Conservation (phyloP, 2,329 filamentous ascomycete genomes). For the Cladosporium oxysporum region DNA sequence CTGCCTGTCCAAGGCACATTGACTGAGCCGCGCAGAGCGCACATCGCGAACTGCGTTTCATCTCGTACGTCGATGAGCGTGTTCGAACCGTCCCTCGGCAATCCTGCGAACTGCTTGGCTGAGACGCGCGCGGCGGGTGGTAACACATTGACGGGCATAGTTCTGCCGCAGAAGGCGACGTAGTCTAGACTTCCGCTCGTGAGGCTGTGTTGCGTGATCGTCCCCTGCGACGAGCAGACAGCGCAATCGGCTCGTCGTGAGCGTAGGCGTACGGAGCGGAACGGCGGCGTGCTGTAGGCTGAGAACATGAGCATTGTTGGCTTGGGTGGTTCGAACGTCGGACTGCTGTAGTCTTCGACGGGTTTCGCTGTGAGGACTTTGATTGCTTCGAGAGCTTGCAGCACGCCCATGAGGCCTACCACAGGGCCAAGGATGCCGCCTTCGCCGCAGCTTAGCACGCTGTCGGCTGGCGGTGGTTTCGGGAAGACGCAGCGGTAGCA, state of each 20-base stretch:
- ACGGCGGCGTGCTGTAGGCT: constrained; percentile 56
- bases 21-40: constrained; percentile 71
- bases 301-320: constrained; percentile 57
- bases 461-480: constrained; percentile 78
- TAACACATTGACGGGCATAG: constrained; percentile 57
- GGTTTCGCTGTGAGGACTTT: constrained; percentile 67
- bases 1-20: constrained; percentile 70
- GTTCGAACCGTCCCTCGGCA: constrained; percentile 29
- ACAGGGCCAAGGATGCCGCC: constrained; percentile 91
- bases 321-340: constrained; percentile 28
- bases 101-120: constrained; percentile 58
- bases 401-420: constrained; percentile 87
- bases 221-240: constrained; percentile 68
- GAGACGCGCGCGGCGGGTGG: constrained; percentile 67
- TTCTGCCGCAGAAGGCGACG: constrained; percentile 77
- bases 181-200: constrained; percentile 74
- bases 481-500: constrained; percentile 96
- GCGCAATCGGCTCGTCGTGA: constrained; percentile 70
- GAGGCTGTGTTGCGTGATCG: constrained; percentile 65
- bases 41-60: constrained; percentile 80
- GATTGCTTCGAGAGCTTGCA: constrained; percentile 87
- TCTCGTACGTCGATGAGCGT: constrained; percentile 82
- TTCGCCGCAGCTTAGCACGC: constrained; percentile 83
- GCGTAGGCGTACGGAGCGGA: constrained; percentile 75
- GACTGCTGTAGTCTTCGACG: constrained; percentile 16